Evolutionary conservation across 2,329 filamentous ascomycete species (phyloP).

Genomic region (Fusarium tupiense): DNA sequence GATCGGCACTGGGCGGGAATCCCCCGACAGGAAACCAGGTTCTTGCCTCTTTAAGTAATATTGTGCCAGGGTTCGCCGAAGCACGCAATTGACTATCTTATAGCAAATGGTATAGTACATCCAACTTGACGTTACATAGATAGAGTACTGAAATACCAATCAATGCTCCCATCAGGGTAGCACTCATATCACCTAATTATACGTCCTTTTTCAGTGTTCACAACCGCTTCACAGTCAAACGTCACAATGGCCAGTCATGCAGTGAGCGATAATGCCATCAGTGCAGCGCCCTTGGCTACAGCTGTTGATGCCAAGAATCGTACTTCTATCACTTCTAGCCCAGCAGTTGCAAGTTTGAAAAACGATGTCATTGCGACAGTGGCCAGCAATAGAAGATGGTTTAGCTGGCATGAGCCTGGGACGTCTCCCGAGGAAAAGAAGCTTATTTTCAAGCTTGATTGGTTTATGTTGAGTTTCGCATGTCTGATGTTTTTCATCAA

Average conservation of each 20-base stretch:
- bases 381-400: conserved; percentile 37
- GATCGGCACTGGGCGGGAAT: not conserved
- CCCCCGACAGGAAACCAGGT: not conserved
- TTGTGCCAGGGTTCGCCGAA: not conserved
- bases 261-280: not conserved
- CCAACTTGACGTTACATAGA: not conserved
- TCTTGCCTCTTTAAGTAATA: not conserved
- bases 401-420: conserved; percentile 55
- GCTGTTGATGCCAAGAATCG: not conserved
- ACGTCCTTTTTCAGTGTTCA: not conserved
- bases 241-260: not conserved
- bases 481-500: conserved; percentile 61
- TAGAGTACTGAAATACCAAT: not conserved
- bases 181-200: not conserved
- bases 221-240: not conserved
- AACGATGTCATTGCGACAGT: not conserved
- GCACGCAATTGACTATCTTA: conserved; percentile 22
- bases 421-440: conserved; percentile 54
- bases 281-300: not conserved
- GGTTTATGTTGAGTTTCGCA: conserved; percentile 51
- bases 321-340: not conserved
- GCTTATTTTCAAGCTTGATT: conserved; percentile 61
- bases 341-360: not conserved
- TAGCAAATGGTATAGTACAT: conserved; percentile 2
- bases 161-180: not conserved